Evolutionary conservation across 2,329 filamentous ascomycete genomes (phyloP).

Genomic region (Phialemoniopsis sp.): DNA sequence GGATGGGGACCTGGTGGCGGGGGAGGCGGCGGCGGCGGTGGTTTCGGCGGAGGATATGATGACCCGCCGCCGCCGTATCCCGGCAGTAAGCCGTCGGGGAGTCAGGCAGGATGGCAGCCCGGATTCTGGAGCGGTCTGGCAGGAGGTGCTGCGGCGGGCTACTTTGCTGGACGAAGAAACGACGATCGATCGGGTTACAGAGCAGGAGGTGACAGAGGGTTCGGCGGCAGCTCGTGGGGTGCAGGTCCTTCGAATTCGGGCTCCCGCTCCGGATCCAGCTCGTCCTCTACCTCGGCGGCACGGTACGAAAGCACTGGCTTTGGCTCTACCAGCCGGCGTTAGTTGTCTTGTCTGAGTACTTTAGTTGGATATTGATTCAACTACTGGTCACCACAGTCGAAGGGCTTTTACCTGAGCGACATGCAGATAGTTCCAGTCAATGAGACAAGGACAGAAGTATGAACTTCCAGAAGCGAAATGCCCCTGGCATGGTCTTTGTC

Average conservation of each 20-base stretch:
- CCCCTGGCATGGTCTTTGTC: too few relatives aligned
- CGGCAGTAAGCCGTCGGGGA: slow-evolving; percentile 28
- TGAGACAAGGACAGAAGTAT: too few relatives aligned
- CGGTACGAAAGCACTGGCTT: slow-evolving; percentile 69
- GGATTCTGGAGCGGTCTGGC: slow-evolving; percentile 72
- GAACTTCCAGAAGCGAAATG: too few relatives aligned
- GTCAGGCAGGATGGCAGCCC: slow-evolving; percentile 56
- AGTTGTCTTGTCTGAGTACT: too few relatives aligned
- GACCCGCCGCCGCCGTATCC: slow-evolving; percentile 54
- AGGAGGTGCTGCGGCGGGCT: slow-evolving; percentile 65
- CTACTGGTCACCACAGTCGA: too few relatives aligned
- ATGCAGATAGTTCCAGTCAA: too few relatives aligned
- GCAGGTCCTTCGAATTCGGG: slow-evolving; percentile 24
- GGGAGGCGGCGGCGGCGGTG: slow-evolving; percentile 27
- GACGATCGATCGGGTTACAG: slow-evolving; percentile 9
- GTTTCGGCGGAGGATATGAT: slow-evolving; percentile 20
- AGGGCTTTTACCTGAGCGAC: too few relatives aligned
- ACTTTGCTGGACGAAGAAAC: slow-evolving; percentile 49
- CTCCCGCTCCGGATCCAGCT: slow-evolving; percentile 26
- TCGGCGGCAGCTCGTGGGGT: slow-evolving; percentile 22
- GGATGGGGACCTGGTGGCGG: slow-evolving; percentile 30
- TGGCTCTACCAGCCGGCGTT: slow-evolving; percentile 62
- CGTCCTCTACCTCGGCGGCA: slow-evolving; percentile 31
- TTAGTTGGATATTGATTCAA: too few relatives aligned
- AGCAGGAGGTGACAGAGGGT: slow-evolving; percentile 11